phyloP scores from a whole-genome alignment of 495 filamentous ascomycete genomes.

The Neurospora sp. region DNA sequence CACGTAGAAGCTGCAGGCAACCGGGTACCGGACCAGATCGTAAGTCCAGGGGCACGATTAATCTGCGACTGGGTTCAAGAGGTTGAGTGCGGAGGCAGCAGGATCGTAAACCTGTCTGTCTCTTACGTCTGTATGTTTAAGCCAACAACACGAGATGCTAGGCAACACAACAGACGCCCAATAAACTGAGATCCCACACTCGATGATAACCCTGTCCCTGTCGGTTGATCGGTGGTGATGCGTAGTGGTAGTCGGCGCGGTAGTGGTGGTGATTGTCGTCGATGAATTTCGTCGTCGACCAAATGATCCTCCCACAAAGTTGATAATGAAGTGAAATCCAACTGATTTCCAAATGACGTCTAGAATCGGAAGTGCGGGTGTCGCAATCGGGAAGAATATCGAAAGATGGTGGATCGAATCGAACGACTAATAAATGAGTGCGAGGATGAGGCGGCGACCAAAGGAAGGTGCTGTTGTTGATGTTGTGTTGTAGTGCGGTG shows the following conservation, averaged over 20 bases:
- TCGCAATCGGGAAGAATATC: not conserved
- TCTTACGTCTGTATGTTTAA: not conserved
- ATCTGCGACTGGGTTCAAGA: not conserved
- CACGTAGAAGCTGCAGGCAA: not conserved
- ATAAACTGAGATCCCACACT: not conserved
- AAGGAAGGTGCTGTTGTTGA: not conserved
- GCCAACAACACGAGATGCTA: constrained; percentile 1
- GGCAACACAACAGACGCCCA: not conserved
- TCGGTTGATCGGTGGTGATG: not conserved
- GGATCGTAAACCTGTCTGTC: not conserved
- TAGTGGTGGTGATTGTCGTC: not conserved
- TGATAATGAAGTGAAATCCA: not conserved
- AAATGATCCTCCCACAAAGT: not conserved
- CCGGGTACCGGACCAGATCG: not conserved
- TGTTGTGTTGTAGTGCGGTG: not conserved
- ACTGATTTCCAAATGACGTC: not conserved
- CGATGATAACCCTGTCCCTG: not conserved
- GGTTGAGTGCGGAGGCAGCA: not conserved
- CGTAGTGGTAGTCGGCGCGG: not conserved
- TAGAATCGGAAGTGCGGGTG: not conserved
- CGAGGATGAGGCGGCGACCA: not conserved
- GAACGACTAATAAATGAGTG: not conserved
- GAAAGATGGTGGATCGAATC: not conserved
- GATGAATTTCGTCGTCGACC: not conserved
- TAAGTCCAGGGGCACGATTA: not conserved